A percentile compares a stretch with the other conserved stretches of the same genome.
Evolutionary conservation across 1,284 basidiomycete species (phyloP).

Genomic region (Ustilago shanxiensis): DNA sequence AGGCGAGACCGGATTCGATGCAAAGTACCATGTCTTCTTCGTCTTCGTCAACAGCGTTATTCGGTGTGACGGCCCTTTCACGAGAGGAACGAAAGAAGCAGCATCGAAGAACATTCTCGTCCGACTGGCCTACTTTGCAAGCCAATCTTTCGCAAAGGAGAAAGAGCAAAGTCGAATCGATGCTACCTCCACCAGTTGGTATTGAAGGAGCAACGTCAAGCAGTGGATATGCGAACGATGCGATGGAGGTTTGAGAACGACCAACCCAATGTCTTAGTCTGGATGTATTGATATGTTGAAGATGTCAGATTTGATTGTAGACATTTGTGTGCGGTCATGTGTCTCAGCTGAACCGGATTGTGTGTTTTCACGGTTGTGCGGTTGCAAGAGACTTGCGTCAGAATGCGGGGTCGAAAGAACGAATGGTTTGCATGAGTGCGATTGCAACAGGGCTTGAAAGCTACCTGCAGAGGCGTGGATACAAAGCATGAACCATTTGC

Average conservation of each 20-base stretch:
- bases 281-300: too few relatives aligned
- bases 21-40: slow-evolving; percentile 31
- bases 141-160: slow-evolving; percentile 35
- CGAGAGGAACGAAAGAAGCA: slow-evolving; percentile 53
- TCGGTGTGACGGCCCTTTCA: slow-evolving; percentile 44
- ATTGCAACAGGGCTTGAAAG: too few relatives aligned
- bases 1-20: slow-evolving; percentile 42
- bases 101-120: slow-evolving; percentile 52
- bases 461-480: too few relatives aligned
- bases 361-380: too few relatives aligned
- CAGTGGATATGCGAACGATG: slow-evolving; percentile 1
- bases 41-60: slow-evolving; percentile 34
- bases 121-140: slow-evolving; percentile 50
- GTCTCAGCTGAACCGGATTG: too few relatives aligned
- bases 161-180: slow-evolving; percentile 23
- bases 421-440: too few relatives aligned
- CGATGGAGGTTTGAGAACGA: neutral
- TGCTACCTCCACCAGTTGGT: slow-evolving; percentile 2
- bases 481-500: too few relatives aligned
- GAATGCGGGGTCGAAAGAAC: too few relatives aligned
- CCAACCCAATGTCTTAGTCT: too few relatives aligned
- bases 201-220: neutral
- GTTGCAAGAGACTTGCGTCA: too few relatives aligned
- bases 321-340: neutral
- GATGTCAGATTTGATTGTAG: neutral